A percentile compares a stretch with the other conserved stretches of the same genome.
phyloP scores from a whole-genome alignment of 768 basidiomycete genomes.

The Leccinum subtestaceum region DNA sequence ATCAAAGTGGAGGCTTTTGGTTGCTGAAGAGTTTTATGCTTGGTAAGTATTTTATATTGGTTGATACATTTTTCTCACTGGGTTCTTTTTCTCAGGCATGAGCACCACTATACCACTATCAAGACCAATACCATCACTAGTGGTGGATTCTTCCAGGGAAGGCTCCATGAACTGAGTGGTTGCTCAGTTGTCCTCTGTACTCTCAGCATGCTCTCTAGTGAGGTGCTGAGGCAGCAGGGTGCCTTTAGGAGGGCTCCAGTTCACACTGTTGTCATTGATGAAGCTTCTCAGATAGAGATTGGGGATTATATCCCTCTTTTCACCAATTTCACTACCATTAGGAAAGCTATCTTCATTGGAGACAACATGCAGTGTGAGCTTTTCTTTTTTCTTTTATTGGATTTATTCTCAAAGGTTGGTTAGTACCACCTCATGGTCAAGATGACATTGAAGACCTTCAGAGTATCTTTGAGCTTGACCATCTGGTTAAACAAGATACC shows the following conservation, averaged over 20 bases:
- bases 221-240: constrained; percentile 10
- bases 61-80: constrained; percentile 1
- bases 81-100: constrained; percentile 58
- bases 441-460: constrained; percentile 62
- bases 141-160: constrained; percentile 27
- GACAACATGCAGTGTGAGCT: constrained; percentile 63
- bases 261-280: constrained; percentile 56
- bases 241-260: constrained; percentile 36
- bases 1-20: constrained; percentile 59
- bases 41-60: constrained; percentile 47
- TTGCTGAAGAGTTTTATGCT: constrained; percentile 66
- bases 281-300: constrained; percentile 64
- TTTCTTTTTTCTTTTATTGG: constrained; percentile 25
- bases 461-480: constrained; percentile 75
- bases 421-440: constrained; percentile 81
- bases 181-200: constrained; percentile 72
- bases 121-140: constrained; percentile 51
- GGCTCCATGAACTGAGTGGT: constrained; percentile 34
- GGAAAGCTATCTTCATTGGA: constrained; percentile 62
- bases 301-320: constrained; percentile 47
- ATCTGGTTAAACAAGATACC: constrained; percentile 41
- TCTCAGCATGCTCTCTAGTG: constrained; percentile 66
- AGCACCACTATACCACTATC: constrained; percentile 63
- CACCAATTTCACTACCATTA: constrained; percentile 35
- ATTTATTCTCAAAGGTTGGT: constrained; percentile 25